phyloP scores from a whole-genome alignment of 305 asterid species.

The Ajuga reptans region DNA sequence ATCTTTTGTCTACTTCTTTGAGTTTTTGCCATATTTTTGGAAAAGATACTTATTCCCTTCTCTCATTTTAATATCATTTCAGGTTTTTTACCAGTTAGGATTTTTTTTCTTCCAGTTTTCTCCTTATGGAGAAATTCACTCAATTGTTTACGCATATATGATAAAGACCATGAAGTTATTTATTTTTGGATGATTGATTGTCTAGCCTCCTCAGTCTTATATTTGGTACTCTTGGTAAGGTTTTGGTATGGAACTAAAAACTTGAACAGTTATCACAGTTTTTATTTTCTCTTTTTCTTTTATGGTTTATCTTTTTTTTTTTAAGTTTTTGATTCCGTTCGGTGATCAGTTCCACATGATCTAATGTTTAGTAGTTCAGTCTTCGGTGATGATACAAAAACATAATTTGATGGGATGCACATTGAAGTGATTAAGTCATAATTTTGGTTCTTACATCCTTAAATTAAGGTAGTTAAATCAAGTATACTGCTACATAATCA shows the following conservation, averaged over 20 bases:
- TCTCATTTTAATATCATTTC: not conserved
- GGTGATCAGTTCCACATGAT: not conserved
- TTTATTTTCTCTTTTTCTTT: not conserved
- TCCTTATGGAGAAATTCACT: not conserved
- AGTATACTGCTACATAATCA: not conserved
- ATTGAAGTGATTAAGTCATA: slow-evolving; percentile 7
- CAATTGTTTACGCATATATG: too few species aligned
- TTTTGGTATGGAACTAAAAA: not conserved
- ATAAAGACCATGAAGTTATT: not conserved
- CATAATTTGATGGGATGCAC: slow-evolving; percentile 2
- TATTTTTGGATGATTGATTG: not conserved
- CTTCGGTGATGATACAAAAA: not conserved
- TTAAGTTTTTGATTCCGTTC: too few species aligned
- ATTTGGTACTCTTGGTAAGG: not conserved
- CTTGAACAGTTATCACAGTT: not conserved
- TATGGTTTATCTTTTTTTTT: too few species aligned
- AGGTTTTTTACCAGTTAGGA: not conserved
- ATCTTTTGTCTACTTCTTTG: not conserved
- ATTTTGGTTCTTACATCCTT: slow-evolving; percentile 2
- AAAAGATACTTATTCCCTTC: not conserved
- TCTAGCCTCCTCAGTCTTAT: not conserved
- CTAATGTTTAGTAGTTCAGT: not conserved
- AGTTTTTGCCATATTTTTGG: not conserved
- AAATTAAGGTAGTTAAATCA: not conserved
- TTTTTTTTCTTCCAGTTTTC: not conserved